Base-by-base conservation (phyloP, 345 rosid species). In the Odontarrhena argentea region DNA sequence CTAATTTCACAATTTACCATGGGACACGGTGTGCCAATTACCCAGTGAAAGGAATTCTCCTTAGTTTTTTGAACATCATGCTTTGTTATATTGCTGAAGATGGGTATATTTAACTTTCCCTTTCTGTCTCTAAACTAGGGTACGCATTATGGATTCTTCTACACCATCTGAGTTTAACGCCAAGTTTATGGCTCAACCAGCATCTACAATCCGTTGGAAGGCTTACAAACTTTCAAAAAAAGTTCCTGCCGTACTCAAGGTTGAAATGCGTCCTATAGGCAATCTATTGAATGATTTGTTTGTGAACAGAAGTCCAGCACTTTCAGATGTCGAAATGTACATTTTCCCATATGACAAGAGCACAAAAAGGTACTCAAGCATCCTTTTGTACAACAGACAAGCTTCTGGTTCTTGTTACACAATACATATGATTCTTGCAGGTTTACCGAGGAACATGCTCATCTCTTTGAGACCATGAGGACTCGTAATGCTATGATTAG, bases 251-350 rank as follows among this genome's bases (percentile, higher is more conserved):
- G 25, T 75, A 47, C 83, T 88, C 75, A 65, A 60, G 52, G 81
- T 81, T 66, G 60, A 75, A 52, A 67, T 85, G 76, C 80, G 82
- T 75, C 82, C 81, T 40, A 53, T 64, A 43, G 40, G 63, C 62
- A 45, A 60, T 55, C 43, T 75, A 48, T 71, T 70, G 79, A 41
- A 49, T 2, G 77, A 78, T 47, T 35, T 82, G 54, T 80, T 80
- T 56, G 71, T 41, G 43, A 73, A 79, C 52, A 72, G 71, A 61
- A 60, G 28, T 26, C 83, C 89, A 55, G 75, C 79, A 50, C 74
- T 85, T 37, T 43, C n/a, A 13, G 93, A 88, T 67, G 66, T 84
- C 49, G 85, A 84, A 40, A 70, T 91, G 24, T 88, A 82, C 68
- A 72, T 91, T 74, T 79, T 70, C 74, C 88, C 87, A 22, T 70